Conservation (phyloP, 176 grass and related monocot genomes). For the Musa schizocarpa region DNA sequence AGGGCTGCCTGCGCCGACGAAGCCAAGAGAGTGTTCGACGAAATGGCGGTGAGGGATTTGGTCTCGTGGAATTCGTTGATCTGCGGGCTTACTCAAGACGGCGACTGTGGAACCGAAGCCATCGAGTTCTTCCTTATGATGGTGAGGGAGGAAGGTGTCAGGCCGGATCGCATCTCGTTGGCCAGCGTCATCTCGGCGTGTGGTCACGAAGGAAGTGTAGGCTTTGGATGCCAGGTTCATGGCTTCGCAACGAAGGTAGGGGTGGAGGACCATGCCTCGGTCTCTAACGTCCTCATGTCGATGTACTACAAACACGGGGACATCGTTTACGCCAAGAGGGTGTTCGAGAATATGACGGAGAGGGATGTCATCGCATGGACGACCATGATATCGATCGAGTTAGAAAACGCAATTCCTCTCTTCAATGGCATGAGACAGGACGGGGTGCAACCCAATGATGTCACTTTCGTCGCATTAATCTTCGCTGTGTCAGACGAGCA, state of each 20-base stretch:
- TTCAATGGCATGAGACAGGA: conserved; percentile 56
- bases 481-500: conserved; percentile 34
- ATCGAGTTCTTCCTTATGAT: conserved; percentile 41
- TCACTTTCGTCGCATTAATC: conserved; percentile 70
- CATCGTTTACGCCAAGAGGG: conserved; percentile 24
- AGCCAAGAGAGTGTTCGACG: conserved; percentile 50
- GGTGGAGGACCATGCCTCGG: conserved; percentile 27
- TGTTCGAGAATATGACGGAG: conserved; percentile 40
- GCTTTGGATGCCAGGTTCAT: conserved; percentile 59
- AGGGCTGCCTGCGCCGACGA: conserved; percentile 25
- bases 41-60: conserved; percentile 43
- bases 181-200: conserved; percentile 54
- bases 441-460: conserved; percentile 61
- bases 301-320: conserved; percentile 67
- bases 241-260: conserved; percentile 52
- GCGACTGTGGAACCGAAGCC: conserved; percentile 37
- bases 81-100: conserved; percentile 50
- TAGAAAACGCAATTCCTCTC: conserved; percentile 27
- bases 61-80: conserved; percentile 83
- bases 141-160: conserved; percentile 33
- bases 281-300: conserved; percentile 68
- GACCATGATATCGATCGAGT: conserved; percentile 70
- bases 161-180: conserved; percentile 61
- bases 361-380: conserved; percentile 76
- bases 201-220: conserved; percentile 20